Evolutionary conservation across 306 rosid species (phyloP).

Genomic region (Inga laurina): DNA sequence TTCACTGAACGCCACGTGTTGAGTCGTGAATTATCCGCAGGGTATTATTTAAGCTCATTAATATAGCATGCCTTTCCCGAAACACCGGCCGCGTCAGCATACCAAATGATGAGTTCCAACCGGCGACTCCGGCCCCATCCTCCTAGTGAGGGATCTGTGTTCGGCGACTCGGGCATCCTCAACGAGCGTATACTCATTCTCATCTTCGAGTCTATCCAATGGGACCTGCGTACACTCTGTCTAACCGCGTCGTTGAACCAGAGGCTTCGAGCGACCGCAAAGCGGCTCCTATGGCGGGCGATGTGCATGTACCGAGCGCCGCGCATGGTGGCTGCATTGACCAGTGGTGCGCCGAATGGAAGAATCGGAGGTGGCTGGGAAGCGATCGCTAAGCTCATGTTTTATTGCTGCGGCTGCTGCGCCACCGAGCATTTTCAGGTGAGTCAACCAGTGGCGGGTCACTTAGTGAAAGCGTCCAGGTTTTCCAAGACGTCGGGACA

Average conservation of each 20-base stretch:
- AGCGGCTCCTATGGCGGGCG: slow-evolving; percentile 57
- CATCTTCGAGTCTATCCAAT: slow-evolving; percentile 46
- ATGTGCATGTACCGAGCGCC: slow-evolving; percentile 59
- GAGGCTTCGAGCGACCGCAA: slow-evolving; percentile 57
- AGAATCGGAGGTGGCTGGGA: slow-evolving; percentile 68
- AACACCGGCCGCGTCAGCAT: neutral
- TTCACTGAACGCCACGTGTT: slow-evolving; percentile 3
- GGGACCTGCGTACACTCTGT: slow-evolving; percentile 57
- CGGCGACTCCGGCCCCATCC: slow-evolving; percentile 34
- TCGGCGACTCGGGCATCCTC: slow-evolving; percentile 42
- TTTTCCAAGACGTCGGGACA: slow-evolving; percentile 71
- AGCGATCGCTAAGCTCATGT: slow-evolving; percentile 62
- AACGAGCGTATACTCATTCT: slow-evolving; percentile 52
- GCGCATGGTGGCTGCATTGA: slow-evolving; percentile 45
- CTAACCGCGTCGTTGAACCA: slow-evolving; percentile 49
- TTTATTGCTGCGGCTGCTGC: slow-evolving; percentile 61
- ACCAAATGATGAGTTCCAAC: slow-evolving; percentile 31
- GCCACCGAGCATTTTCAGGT: slow-evolving; percentile 46
- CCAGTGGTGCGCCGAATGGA: slow-evolving; percentile 31
- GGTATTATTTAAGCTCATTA: neutral
- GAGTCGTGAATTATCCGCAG: fast-evolving
- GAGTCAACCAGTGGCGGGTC: slow-evolving; percentile 44
- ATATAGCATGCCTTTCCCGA: neutral
- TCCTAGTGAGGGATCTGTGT: slow-evolving; percentile 30
- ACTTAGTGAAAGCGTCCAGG: slow-evolving; percentile 46